phyloP scores from a whole-genome alignment of 768 basidiomycete genomes.

The Boletus rubropictus region DNA sequence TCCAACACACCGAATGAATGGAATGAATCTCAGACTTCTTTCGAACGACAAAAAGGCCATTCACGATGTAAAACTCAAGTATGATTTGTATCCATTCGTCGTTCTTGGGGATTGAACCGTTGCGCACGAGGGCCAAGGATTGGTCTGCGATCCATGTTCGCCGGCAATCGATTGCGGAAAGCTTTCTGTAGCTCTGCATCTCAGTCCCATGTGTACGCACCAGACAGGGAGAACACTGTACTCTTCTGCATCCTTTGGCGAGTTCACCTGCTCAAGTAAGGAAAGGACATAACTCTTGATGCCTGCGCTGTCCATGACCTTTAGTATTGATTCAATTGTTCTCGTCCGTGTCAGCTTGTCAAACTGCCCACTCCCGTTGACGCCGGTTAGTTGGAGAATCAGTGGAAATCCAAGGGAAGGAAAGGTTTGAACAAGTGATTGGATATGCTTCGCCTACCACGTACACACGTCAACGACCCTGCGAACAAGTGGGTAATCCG shows the following conservation, averaged over 20 bases:
- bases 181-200: constrained; percentile 32
- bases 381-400: constrained; percentile 77
- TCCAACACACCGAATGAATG: constrained; percentile 50
- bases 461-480: constrained; percentile 1
- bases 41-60: constrained; percentile 74
- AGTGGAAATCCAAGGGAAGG: constrained; percentile 80
- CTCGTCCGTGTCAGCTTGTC: constrained; percentile 91
- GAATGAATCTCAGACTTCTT: constrained; percentile 67
- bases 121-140: constrained; percentile 69
- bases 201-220: constrained; percentile 10
- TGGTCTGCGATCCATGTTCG: constrained; percentile 87
- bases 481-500: background rate
- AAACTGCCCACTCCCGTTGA: constrained; percentile 81
- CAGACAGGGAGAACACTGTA: constrained; percentile 26
- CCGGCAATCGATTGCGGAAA: constrained; percentile 47
- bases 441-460: constrained; percentile 65
- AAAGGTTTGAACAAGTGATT: constrained; percentile 64
- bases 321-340: constrained; percentile 80
- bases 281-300: constrained; percentile 73
- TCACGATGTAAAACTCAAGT: constrained; percentile 74
- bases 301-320: constrained; percentile 65
- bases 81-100: constrained; percentile 72
- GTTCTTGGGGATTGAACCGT: constrained; percentile 70
- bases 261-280: constrained; percentile 59
- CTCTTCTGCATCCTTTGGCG: constrained; percentile 37